Evolutionary conservation across 192 early-diverging fungal genomes (phyloP), one percentile per base, ranked within the genome.

Genomic region (Coemansia sp.): DNA sequence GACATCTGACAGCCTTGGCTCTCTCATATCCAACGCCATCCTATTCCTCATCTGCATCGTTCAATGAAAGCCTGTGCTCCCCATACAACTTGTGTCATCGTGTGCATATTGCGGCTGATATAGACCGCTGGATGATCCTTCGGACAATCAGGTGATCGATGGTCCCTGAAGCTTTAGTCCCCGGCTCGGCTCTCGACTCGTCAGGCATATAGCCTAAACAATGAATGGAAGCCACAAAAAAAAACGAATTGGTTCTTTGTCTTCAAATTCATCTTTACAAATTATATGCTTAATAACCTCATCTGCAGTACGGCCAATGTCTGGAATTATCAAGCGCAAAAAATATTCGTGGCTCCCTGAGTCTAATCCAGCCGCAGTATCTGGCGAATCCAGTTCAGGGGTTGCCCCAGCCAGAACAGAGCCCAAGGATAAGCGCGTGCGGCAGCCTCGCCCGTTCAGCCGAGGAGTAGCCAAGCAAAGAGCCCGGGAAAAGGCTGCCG

Each of bases 341-440:
- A 83, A 78, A 20, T 83, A 83, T 62, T 78, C 81, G 40, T 83
- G 81, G 81, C 65, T 83, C 15, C 81, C 81, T 1, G 81, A 83
- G 40, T 64, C 81, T 10, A 75, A 83, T 60, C 81, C 81, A 15
- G 40, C 81, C 1, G 81, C 81, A 7, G 38, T 83, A 11, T 83
- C 81, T 1, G 81, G 75, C 53, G 81, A 78, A 3, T 7, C 61
- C 10, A 44, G 42, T 0, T 59, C 69, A n/a, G 55, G 31, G 10
- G 50, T 24, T 19, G 27, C 15, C 12, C 5, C 29, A 36, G 42
- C 59, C 39, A 70, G 66, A n/a, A 40, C 56, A 4, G 80, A 74
- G 24, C 72, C 50, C 22, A 48, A 62, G 29, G 80, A 77, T 12
- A 74, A 69, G 44, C 39, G 68, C 2, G 42, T 72, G 19, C 62